phyloP scores from a whole-genome alignment of 352 stramenopile species.

The Globisporangium takayamanum region DNA sequence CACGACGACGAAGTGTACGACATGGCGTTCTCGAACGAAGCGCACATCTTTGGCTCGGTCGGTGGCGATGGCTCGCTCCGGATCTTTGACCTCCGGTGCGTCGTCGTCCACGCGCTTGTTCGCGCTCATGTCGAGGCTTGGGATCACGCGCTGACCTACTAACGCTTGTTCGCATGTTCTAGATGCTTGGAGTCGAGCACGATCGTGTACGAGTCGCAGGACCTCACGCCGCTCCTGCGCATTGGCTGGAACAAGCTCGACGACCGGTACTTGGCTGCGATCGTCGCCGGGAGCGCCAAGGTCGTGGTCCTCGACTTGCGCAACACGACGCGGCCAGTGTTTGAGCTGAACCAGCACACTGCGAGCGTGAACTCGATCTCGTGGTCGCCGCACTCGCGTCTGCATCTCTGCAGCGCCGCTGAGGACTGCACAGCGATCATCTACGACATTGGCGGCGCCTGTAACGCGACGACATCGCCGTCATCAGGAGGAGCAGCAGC shows the following conservation, averaged over 20 bases:
- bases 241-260: conserved; percentile 98
- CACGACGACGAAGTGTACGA: conserved; percentile 99
- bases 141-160: neutral
- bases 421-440: conserved; percentile 96
- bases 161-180: neutral
- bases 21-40: conserved; percentile 91
- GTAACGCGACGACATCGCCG: neutral
- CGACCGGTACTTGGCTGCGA: conserved; percentile 95
- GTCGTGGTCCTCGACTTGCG: conserved; percentile 96
- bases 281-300: conserved; percentile 87
- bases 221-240: conserved; percentile 88
- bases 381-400: conserved; percentile 91
- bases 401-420: conserved; percentile 93
- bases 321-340: conserved; percentile 85
- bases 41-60: conserved; percentile 95
- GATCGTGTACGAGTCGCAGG: conserved; percentile 95
- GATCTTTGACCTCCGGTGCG: conserved; percentile 95
- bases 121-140: neutral
- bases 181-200: conserved; percentile 87
- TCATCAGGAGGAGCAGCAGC: conserved; percentile 8
- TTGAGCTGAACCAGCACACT: conserved; percentile 89
- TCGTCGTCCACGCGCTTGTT: neutral
- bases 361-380: conserved; percentile 94
- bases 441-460: conserved; percentile 84
- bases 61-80: conserved; percentile 95